Conservation (phyloP, 208 protist genomes). For the Histomonas meleagridis region DNA sequence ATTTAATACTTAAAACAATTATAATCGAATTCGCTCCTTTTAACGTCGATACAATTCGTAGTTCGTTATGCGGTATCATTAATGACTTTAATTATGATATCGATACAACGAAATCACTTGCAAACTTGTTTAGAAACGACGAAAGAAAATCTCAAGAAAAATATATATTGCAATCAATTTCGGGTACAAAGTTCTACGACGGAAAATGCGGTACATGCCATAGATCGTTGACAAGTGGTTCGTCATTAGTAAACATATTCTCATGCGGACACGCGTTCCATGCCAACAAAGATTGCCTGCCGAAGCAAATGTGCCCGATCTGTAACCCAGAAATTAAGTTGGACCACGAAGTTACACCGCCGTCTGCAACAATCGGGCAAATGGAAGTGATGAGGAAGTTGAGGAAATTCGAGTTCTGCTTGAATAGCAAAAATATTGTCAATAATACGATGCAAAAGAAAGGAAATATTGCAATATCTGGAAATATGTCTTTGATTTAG, state of each 20-base stretch:
- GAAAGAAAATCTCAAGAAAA: background rate
- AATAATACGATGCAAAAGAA: no score
- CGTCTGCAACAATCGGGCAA: background rate
- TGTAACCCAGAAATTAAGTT: background rate
- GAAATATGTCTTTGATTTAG: no score
- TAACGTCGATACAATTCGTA: background rate
- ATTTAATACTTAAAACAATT: background rate
- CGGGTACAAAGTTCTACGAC: background rate
- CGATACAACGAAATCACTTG: background rate
- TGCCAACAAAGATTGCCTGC: background rate
- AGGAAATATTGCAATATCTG: no score
- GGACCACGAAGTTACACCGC: background rate
- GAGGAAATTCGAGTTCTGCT: background rate
- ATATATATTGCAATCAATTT: background rate
- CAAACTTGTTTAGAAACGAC: background rate
- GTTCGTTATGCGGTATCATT: background rate
- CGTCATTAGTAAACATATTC: background rate
- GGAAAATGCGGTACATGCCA: background rate
- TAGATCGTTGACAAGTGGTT: background rate
- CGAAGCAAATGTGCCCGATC: background rate
- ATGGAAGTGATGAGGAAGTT: background rate
- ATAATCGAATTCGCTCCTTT: background rate
- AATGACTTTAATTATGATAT: constrained; percentile 6
- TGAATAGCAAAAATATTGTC: background rate
- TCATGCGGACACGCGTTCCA: background rate